phyloP scores from a whole-genome alignment of 805 yeast species.

The Suhomyces emberorum region DNA sequence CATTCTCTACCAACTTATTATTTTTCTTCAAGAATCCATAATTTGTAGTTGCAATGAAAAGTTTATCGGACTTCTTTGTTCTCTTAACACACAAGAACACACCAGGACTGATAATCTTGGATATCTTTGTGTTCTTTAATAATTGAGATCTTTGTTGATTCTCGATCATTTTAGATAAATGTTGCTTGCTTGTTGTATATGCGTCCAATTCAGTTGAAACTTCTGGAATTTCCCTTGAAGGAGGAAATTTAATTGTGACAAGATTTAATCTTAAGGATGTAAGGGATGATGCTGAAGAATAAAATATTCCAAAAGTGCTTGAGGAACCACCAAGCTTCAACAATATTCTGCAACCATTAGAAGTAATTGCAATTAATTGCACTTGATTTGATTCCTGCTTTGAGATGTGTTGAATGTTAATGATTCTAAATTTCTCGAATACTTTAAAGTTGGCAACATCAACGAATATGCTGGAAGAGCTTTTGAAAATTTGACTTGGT shows the following conservation, averaged over 20 bases:
- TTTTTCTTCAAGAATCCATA: conserved; percentile 77
- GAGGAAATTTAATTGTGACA: conserved; percentile 60
- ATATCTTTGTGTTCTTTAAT: conserved; percentile 53
- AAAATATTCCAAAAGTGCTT: conserved; percentile 11
- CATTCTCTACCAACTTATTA: conserved; percentile 72
- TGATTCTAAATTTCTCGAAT: conserved; percentile 50
- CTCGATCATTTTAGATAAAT: conserved; percentile 35
- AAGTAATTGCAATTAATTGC: conserved; percentile 73
- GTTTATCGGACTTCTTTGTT: conserved; percentile 41
- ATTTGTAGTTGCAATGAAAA: conserved; percentile 80
- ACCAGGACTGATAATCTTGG: conserved; percentile 79
- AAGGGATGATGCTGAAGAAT: conserved; percentile 24
- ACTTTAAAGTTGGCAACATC: conserved; percentile 54
- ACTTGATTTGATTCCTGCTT: conserved; percentile 64
- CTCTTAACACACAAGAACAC: conserved; percentile 68
- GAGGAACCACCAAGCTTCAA: conserved; percentile 44
- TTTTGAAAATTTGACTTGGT: conserved; percentile 46
- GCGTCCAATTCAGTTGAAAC: conserved; percentile 40
- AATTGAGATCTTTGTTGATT: conserved; percentile 53
- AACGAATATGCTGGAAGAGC: conserved; percentile 49
- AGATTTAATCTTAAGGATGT: conserved; percentile 29
- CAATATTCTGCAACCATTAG: conserved; percentile 78
- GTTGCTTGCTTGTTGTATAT: conserved; percentile 39
- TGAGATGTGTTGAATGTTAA: conserved; percentile 59
- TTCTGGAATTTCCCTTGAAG: conserved; percentile 46